Conservation (phyloP, 495 filamentous ascomycete genomes). For the Aspergillus taichungensis region DNA sequence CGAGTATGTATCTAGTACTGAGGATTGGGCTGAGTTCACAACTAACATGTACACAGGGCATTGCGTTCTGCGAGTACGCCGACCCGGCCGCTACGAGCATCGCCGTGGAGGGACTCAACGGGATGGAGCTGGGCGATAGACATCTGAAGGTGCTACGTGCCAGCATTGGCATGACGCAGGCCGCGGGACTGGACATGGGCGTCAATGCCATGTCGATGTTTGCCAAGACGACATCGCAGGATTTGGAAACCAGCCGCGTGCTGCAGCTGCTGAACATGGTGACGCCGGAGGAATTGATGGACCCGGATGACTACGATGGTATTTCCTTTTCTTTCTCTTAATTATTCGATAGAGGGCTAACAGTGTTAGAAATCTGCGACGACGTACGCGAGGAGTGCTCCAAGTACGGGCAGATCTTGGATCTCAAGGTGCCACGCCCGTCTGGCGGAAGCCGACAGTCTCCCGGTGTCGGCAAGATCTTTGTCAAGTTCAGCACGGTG, state of each 20-base stretch:
- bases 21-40: neutral
- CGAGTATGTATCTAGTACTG: slow-evolving; percentile 51
- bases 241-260: slow-evolving; percentile 69
- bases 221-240: slow-evolving; percentile 76
- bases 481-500: slow-evolving; percentile 76
- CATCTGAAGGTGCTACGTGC: slow-evolving; percentile 78
- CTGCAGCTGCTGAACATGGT: slow-evolving; percentile 97
- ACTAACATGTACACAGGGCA: slow-evolving; percentile 55
- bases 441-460: slow-evolving; percentile 69
- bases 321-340: slow-evolving; percentile 4
- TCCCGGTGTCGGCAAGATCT: slow-evolving; percentile 95
- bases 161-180: slow-evolving; percentile 87
- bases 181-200: slow-evolving; percentile 81
- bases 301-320: slow-evolving; percentile 91
- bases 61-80: slow-evolving; percentile 92
- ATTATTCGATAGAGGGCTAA: neutral
- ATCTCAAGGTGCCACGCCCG: slow-evolving; percentile 86
- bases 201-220: slow-evolving; percentile 99
- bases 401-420: slow-evolving; percentile 77
- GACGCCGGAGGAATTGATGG: slow-evolving; percentile 88
- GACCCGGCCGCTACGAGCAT: slow-evolving; percentile 71
- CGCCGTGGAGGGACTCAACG: slow-evolving; percentile 84
- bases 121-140: slow-evolving; percentile 83
- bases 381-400: slow-evolving; percentile 86
- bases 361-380: slow-evolving; percentile 72